A percentile compares a stretch with the other conserved stretches of the same genome.
These are phyloP conservation scores for Nitzschia sp. DNA, from an alignment of 108 stramenopile species.

Conservation along the genomic window DNA sequence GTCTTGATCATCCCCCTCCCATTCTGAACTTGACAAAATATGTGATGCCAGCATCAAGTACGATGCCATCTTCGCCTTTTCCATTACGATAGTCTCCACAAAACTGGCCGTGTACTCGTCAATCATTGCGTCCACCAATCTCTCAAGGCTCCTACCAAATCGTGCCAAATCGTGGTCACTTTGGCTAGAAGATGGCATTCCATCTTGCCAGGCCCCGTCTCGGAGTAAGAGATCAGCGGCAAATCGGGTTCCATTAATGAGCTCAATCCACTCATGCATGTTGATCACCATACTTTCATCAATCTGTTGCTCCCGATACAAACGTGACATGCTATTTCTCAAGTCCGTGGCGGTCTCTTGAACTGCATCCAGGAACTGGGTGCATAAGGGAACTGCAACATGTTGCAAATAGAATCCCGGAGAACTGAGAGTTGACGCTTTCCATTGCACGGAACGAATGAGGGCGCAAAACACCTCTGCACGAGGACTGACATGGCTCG, in stretches of 20 bases:
- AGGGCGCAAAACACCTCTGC: conserved; percentile 71
- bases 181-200: conserved; percentile 16
- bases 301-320: conserved; percentile 1
- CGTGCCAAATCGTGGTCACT: conserved; percentile 54
- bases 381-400: conserved; percentile 66
- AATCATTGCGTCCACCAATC: conserved; percentile 56
- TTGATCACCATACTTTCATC: conserved; percentile 40
- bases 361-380: conserved; percentile 65
- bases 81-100: conserved; percentile 73
- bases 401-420: conserved; percentile 48
- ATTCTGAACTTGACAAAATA: conserved; percentile 39
- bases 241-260: conserved; percentile 68
- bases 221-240: conserved; percentile 38
- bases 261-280: conserved; percentile 63
- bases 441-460: conserved; percentile 60
- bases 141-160: conserved; percentile 62
- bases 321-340: conserved; percentile 21
- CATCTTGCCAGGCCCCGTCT: conserved; percentile 24
- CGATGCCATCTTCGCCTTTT: conserved; percentile 66
- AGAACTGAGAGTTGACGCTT: conserved; percentile 52
- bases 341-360: conserved; percentile 62
- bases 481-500: conserved; percentile 44
- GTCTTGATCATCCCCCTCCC: conserved; percentile 20
- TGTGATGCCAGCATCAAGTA: conserved; percentile 75
- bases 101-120: conserved; percentile 64